Evolutionary conservation across 495 filamentous ascomycete species (phyloP), one percentile per base, ranked within the genome.

Genomic region (Penicillium dipodomyicola): DNA sequence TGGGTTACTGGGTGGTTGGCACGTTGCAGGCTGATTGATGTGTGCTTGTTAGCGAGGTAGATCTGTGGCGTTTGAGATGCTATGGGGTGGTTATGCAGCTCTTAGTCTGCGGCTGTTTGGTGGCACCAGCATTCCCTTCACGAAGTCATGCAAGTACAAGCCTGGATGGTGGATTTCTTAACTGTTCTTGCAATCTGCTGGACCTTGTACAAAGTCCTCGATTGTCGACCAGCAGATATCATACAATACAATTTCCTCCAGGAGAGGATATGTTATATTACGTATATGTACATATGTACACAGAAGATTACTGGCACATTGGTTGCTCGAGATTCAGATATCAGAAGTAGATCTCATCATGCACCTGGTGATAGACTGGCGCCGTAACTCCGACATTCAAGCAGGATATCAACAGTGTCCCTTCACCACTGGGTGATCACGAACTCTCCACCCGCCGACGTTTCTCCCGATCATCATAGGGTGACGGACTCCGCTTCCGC

Each of bases 401-500:
- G 42, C 19, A 44, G 29, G 43, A 57, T 52, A 41, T 55, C 50
- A 43, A 22, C 35, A 17, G 0, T 14, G 30, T 33, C 30, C 7
- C 33, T n/a, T 9, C n/a, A 7, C n/a, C 15, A 3, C n/a, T 39
- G 15, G n/a, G 17, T 63, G 57, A 66, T 57, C 61, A 71, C 58
- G 61, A 59, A 58, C 62, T 68, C 22, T 86, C 83, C 63, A 87
- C 76, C 58, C 80, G 83, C 49, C 85, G 80, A 59, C 88, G 81
- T 68, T 90, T 90, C 54, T 90, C 87, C 33, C 81, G 78, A 64
- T 86, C 82, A 23, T 74, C 68, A 59, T 85, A 82, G 8, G 79
- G 80, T 22, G 87, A 89, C 10, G 79, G 82, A 51, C 84, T 87
- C 46, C 87, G 77, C 68, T 89, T 90, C 56, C 83, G 72, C 23